phyloP scores from a whole-genome alignment of 495 filamentous ascomycete genomes.

The Staphylotrichum longicolle region DNA sequence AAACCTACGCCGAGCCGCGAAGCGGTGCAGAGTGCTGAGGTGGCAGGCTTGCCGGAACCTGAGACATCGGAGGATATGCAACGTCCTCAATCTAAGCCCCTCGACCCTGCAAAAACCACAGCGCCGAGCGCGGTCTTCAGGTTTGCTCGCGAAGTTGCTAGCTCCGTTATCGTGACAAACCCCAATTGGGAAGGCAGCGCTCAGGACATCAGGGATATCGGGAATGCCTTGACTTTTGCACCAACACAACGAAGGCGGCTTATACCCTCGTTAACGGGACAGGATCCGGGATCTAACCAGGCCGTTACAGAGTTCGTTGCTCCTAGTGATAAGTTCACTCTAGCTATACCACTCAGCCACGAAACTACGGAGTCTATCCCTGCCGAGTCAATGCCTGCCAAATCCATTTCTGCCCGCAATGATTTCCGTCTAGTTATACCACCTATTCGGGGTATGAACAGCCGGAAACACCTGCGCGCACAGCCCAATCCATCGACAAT shows the following conservation, averaged over 20 bases:
- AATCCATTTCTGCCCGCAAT: conserved; percentile 7
- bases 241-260: conserved; percentile 11
- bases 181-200: conserved; percentile 13
- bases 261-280: conserved; percentile 7
- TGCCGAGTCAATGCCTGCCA: too few relatives aligned
- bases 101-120: conserved; percentile 5
- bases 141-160: conserved; percentile 19
- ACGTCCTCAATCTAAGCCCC: conserved; percentile 5
- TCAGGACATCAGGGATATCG: conserved; percentile 13
- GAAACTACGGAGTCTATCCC: too few relatives aligned
- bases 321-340: conserved; percentile 12
- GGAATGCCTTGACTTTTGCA: background rate
- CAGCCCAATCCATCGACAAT: conserved; percentile 13
- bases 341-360: conserved; percentile 10
- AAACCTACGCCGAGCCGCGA: conserved; percentile 11
- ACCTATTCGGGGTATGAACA: conserved; percentile 22
- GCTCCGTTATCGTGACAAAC: conserved; percentile 19
- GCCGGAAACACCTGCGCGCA: conserved; percentile 16
- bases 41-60: conserved; percentile 7
- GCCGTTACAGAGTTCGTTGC: too few relatives aligned
- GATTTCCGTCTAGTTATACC: conserved; percentile 17
- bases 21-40: conserved; percentile 15
- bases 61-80: conserved; percentile 9
- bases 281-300: conserved; percentile 14
- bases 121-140: conserved; percentile 10